phyloP scores from a whole-genome alignment of 2,329 filamentous ascomycete genomes.

The Trichothecium sympodiale region DNA sequence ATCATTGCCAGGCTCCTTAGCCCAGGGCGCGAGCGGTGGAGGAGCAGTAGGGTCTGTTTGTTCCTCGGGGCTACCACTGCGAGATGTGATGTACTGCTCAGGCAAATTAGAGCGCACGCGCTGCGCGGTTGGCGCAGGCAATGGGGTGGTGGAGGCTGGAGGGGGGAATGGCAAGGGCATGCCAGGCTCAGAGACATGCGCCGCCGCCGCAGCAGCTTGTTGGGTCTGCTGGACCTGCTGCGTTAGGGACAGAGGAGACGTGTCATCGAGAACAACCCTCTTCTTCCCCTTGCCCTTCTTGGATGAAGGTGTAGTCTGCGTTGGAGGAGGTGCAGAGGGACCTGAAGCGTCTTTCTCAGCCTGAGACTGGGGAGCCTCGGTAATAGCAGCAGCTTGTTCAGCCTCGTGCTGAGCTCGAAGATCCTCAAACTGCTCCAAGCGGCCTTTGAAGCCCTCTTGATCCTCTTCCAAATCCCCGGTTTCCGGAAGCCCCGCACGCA shows the following conservation, averaged over 20 bases:
- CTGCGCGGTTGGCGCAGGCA: slow-evolving; percentile 83
- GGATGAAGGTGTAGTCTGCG: slow-evolving; percentile 1
- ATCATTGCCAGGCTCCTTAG: slow-evolving; percentile 65
- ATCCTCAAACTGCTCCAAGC: slow-evolving; percentile 74
- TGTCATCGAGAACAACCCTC: slow-evolving; percentile 19
- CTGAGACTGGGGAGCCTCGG: slow-evolving; percentile 10
- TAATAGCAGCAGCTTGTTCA: slow-evolving; percentile 22
- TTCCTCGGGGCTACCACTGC: slow-evolving; percentile 60
- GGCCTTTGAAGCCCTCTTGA: slow-evolving; percentile 51
- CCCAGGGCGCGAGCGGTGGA: slow-evolving; percentile 86
- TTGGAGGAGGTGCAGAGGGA: background rate
- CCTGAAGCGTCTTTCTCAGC: background rate
- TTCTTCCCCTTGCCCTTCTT: slow-evolving; percentile 13
- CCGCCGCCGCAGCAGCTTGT: slow-evolving; percentile 28
- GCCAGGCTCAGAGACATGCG: slow-evolving; percentile 42
- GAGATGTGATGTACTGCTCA: slow-evolving; percentile 60
- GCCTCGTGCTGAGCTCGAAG: slow-evolving; percentile 63
- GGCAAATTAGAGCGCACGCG: slow-evolving; percentile 74
- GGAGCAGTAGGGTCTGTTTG: slow-evolving; percentile 31
- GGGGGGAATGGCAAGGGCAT: slow-evolving; percentile 68
- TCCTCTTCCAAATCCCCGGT: slow-evolving; percentile 42
- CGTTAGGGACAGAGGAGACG: slow-evolving; percentile 52
- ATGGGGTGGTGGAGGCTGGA: slow-evolving; percentile 66
- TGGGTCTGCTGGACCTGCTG: slow-evolving; percentile 75
- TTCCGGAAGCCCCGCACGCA: slow-evolving; percentile 36